phyloP scores from a whole-genome alignment of 768 basidiomycete species.

The Hypsizygus marmoreus region DNA sequence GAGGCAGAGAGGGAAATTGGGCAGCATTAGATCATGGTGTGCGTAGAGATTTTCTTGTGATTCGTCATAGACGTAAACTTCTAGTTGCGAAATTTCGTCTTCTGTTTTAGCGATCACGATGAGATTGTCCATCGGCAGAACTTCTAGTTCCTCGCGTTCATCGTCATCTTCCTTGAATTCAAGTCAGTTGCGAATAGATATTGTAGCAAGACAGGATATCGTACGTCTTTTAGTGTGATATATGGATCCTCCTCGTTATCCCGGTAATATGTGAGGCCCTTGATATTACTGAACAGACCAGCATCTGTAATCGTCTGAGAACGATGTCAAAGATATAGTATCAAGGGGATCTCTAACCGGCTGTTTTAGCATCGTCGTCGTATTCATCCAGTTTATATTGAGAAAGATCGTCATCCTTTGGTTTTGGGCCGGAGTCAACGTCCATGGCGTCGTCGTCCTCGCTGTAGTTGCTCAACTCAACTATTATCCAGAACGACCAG shows the following conservation, averaged over 20 bases:
- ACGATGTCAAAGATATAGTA: conserved; percentile 6
- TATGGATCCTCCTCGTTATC: conserved; percentile 96
- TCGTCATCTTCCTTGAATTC: conserved; percentile 61
- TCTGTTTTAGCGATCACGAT: conserved; percentile 93
- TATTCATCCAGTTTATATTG: conserved; percentile 92
- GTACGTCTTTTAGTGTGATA: conserved; percentile 91
- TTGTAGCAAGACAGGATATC: conserved; percentile 19
- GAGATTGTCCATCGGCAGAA: conserved; percentile 90
- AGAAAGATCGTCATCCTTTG: conserved; percentile 66
- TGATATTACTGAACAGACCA: conserved; percentile 94
- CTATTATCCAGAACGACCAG: conserved; percentile 9
- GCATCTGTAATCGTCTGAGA: conserved; percentile 38
- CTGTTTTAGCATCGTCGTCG: conserved; percentile 67
- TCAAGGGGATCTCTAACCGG: conserved; percentile 27
- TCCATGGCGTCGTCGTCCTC: conserved; percentile 62
- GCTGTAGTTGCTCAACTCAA: conserved; percentile 25
- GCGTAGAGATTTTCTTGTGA: conserved; percentile 88
- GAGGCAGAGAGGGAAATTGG: conserved; percentile 95
- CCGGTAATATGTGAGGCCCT: conserved; percentile 89
- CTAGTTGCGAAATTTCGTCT: conserved; percentile 94
- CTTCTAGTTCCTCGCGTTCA: conserved; percentile 87
- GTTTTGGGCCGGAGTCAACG: conserved; percentile 44
- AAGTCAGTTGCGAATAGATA: conserved; percentile 11
- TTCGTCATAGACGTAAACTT: conserved; percentile 96
- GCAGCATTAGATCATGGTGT: conserved; percentile 97